These are phyloP conservation scores for Colletotrichum tanaceti DNA, from an alignment of 2,329 filamentous ascomycete genomes.

Conservation along the genomic window DNA sequence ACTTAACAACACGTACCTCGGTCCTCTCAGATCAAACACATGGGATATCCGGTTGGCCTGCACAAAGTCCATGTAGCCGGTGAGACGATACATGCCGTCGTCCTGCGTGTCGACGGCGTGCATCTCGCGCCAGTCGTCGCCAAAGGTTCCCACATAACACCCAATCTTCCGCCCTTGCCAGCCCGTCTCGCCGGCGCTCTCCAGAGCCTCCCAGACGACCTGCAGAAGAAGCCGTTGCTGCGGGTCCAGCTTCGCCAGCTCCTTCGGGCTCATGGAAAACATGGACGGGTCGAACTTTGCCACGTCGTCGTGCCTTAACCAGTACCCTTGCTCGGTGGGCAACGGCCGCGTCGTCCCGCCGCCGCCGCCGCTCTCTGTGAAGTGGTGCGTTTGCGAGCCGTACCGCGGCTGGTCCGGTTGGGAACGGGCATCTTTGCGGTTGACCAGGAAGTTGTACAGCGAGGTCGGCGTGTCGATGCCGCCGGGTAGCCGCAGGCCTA, in stretches of 20 bases:
- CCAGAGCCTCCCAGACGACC: slow-evolving; percentile 48
- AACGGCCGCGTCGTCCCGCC: not conserved
- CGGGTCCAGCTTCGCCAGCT: slow-evolving; percentile 44
- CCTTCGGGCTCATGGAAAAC: slow-evolving; percentile 6
- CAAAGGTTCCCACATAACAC: slow-evolving; percentile 46
- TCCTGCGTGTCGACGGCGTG: slow-evolving; percentile 33
- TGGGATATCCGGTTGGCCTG: slow-evolving; percentile 44
- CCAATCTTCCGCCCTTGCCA: slow-evolving; percentile 46
- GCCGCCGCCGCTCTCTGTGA: slow-evolving; percentile 28
- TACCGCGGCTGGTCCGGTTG: slow-evolving; percentile 23
- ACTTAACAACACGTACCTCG: slow-evolving; percentile 25
- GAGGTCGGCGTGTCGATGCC: slow-evolving; percentile 28
- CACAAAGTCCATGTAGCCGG: slow-evolving; percentile 42
- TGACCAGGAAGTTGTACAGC: slow-evolving; percentile 31
- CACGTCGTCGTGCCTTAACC: slow-evolving; percentile 21
- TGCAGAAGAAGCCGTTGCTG: slow-evolving; percentile 49
- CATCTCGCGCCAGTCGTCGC: slow-evolving; percentile 43
- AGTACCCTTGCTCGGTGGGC: slow-evolving; percentile 28
- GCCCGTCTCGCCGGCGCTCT: slow-evolving; percentile 44
- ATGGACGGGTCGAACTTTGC: slow-evolving; percentile 6
- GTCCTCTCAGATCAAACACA: slow-evolving; percentile 27
- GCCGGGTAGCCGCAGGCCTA: slow-evolving; percentile 32
- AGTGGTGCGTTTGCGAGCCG: slow-evolving; percentile 9
- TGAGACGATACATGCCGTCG: not conserved
- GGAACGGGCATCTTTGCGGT: slow-evolving; percentile 26